phyloP scores from a whole-genome alignment of 352 stramenopile species.

The Phytophthora vignae region DNA sequence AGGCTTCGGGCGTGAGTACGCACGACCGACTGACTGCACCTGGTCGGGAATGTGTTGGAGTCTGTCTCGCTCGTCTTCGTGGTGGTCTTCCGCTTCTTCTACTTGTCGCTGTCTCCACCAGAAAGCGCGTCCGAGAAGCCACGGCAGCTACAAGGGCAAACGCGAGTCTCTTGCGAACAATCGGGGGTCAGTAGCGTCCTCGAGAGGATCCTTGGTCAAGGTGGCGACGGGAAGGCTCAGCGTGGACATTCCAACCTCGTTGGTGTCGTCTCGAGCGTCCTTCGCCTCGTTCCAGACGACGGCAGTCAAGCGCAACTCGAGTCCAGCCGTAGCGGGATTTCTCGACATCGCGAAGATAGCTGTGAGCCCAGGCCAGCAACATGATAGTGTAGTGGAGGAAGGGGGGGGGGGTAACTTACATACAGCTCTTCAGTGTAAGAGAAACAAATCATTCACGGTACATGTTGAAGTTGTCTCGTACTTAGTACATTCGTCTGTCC shows the following conservation, averaged over 20 bases:
- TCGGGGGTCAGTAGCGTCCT: background rate
- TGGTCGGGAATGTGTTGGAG: conserved; percentile 16
- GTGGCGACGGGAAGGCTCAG: background rate
- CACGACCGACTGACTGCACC: background rate
- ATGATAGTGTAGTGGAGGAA: background rate
- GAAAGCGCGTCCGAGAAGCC: background rate
- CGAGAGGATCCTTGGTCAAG: background rate
- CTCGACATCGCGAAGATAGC: background rate
- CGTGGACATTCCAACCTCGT: background rate
- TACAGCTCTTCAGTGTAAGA: too few relatives aligned
- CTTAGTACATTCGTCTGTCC: background rate
- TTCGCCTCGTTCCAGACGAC: background rate
- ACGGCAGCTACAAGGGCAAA: background rate
- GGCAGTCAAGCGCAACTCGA: background rate
- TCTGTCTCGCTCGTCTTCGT: conserved; percentile 19
- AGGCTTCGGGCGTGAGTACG: background rate
- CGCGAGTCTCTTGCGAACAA: background rate
- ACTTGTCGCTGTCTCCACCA: conserved; percentile 12
- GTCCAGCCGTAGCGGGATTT: background rate
- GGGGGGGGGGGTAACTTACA: too few relatives aligned
- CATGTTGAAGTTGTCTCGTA: conserved; percentile 20
- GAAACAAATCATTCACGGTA: background rate
- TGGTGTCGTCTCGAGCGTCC: background rate
- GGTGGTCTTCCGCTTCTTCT: conserved; percentile 23
- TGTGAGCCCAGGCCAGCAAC: background rate